phyloP scores from a whole-genome alignment of 179 eudicot genomes.

The Pouteria campechiana region DNA sequence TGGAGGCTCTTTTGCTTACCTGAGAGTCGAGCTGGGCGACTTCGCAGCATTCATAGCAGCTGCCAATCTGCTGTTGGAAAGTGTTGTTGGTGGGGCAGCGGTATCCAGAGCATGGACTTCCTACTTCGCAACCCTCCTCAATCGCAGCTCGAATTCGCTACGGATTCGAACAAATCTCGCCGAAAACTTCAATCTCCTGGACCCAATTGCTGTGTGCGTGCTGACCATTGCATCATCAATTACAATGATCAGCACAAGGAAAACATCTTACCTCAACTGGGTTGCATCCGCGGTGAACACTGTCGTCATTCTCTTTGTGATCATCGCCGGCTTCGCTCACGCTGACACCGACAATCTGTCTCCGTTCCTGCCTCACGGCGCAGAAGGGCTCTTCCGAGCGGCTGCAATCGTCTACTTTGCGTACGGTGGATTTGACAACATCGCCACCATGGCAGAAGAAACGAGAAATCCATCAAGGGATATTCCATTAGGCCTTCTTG shows the following conservation, averaged over 20 bases:
- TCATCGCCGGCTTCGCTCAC: constrained; percentile 29
- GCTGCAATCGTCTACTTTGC: constrained; percentile 39
- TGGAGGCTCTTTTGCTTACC: constrained; percentile 56
- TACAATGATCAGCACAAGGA: constrained; percentile 25
- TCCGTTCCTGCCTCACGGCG: constrained; percentile 31
- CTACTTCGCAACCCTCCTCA: constrained; percentile 27
- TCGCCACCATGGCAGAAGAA: constrained; percentile 50
- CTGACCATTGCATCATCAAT: constrained; percentile 8
- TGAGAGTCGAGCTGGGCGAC: constrained; percentile 65
- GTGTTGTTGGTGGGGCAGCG: constrained; percentile 33
- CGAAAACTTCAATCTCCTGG: constrained; percentile 27
- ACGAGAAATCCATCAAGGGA: constrained; percentile 34
- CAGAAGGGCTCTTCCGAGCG: constrained; percentile 31
- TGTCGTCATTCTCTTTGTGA: constrained; percentile 30
- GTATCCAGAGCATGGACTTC: constrained; percentile 43
- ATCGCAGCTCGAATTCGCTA: constrained; percentile 17
- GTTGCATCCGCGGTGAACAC: constrained; percentile 33
- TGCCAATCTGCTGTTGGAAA: constrained; percentile 35
- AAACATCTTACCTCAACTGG: constrained; percentile 28
- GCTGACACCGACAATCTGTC: constrained; percentile 23
- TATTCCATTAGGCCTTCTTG: constrained; percentile 42
- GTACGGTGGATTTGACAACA: constrained; percentile 35
- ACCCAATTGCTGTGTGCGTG: constrained; percentile 33
- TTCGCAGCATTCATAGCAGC: constrained; percentile 56
- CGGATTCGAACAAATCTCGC: constrained; percentile 19